phyloP scores from a whole-genome alignment of 2,329 filamentous ascomycete species.

The Coniella lustricola region DNA sequence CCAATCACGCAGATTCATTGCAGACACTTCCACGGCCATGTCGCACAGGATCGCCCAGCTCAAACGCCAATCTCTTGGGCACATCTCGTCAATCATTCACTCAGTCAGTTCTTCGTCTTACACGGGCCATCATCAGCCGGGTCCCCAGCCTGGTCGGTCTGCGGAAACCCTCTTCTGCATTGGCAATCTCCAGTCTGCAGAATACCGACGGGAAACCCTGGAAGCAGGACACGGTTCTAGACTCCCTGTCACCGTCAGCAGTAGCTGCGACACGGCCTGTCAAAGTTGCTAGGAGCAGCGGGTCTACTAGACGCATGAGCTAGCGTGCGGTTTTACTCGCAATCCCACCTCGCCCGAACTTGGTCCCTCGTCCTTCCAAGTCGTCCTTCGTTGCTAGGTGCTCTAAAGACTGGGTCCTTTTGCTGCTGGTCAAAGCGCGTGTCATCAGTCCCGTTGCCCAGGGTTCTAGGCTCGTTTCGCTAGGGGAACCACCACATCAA shows the following conservation, averaged over 20 bases:
- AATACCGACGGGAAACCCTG: not conserved
- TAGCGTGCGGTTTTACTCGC: not conserved
- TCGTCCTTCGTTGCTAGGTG: too few species aligned
- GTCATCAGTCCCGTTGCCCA: too few species aligned
- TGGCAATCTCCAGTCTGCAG: conserved; percentile 15
- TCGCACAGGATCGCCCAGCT: conserved; percentile 14
- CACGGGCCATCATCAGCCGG: conserved; percentile 3
- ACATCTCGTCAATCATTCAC: not conserved
- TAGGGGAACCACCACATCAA: conserved; percentile 1
- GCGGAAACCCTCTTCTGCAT: conserved; percentile 8
- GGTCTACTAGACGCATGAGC: not conserved
- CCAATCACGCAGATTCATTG: conserved; percentile 14
- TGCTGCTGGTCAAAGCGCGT: too few species aligned
- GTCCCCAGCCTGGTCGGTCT: conserved; percentile 2
- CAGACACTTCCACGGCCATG: conserved; percentile 7
- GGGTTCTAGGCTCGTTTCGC: too few species aligned
- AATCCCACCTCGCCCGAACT: not conserved
- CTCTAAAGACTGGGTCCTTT: too few species aligned
- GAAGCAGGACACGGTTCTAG: conserved; percentile 8
- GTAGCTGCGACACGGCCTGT: conserved; percentile 9
- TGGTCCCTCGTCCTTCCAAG: too few species aligned
- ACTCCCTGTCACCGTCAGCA: conserved; percentile 8
- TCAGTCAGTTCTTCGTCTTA: conserved; percentile 5
- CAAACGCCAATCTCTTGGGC: conserved; percentile 10
- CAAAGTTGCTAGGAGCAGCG: not conserved